Evolutionary conservation across 2,329 filamentous ascomycete species (phyloP).

Genomic region (Pseudogymnoascus sp.): DNA sequence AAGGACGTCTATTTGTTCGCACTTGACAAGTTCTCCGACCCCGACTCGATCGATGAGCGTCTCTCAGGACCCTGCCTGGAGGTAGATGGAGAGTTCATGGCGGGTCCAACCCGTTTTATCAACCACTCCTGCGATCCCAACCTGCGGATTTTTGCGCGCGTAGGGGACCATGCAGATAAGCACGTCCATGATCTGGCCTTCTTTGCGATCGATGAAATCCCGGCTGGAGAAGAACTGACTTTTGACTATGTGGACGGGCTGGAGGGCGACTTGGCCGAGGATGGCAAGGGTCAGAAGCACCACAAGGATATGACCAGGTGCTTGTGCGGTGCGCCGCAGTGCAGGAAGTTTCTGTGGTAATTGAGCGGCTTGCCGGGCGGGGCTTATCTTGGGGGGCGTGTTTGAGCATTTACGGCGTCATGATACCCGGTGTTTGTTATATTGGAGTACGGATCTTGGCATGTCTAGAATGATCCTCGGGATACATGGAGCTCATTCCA

Average conservation of each 20-base stretch:
- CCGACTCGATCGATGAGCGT: constrained; percentile 46
- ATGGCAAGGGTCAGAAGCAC: constrained; percentile 35
- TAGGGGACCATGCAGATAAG: constrained; percentile 68
- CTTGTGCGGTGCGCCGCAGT: constrained; percentile 58
- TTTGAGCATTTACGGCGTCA: constrained; percentile 7
- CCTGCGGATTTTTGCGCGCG: constrained; percentile 69
- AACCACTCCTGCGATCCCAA: constrained; percentile 79
- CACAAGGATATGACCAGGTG: constrained; percentile 51
- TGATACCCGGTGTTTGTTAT: constrained; percentile 5
- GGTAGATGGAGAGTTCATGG: constrained; percentile 67
- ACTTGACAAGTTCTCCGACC: constrained; percentile 70
- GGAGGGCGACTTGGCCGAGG: constrained; percentile 31
- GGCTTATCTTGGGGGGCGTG: not conserved
- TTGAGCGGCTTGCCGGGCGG: not conserved
- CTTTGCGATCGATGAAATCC: constrained; percentile 63
- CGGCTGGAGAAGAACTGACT: constrained; percentile 60
- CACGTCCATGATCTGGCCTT: constrained; percentile 70
- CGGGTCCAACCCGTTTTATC: constrained; percentile 72
- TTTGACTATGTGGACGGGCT: constrained; percentile 72
- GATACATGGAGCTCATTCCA: not conserved
- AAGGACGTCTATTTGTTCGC: constrained; percentile 75
- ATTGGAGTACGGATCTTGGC: not conserved
- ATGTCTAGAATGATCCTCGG: not conserved
- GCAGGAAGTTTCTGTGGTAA: constrained; percentile 63
- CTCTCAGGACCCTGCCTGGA: constrained; percentile 47